Conservation (phyloP, 768 basidiomycete species). For the Solioccasus polychromus region DNA sequence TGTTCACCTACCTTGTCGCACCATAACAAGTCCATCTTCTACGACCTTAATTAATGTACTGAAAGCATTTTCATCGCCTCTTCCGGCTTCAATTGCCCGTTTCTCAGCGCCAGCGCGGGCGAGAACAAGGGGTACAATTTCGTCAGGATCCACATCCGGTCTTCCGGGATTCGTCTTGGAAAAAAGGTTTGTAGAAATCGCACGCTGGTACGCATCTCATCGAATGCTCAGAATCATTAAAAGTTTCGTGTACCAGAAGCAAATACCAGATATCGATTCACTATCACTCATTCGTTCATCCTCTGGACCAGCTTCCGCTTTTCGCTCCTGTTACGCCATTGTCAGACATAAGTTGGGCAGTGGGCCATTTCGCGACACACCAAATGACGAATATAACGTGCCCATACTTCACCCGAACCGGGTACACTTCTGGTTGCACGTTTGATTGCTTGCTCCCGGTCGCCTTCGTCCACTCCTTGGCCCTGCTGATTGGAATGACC, state of each 20-base stretch:
- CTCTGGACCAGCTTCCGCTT: constrained; percentile 7
- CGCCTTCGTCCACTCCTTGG: constrained; percentile 40
- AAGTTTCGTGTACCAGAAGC: neutral
- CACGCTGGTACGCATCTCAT: constrained; percentile 57
- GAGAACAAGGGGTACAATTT: constrained; percentile 59
- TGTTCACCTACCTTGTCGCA: constrained; percentile 49
- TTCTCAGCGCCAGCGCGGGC: constrained; percentile 66
- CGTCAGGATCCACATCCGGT: constrained; percentile 50
- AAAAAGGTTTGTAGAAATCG: constrained; percentile 53
- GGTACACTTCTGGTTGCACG: constrained; percentile 74
- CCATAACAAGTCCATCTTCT: constrained; percentile 60
- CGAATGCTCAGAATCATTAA: constrained; percentile 5
- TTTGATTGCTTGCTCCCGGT: constrained; percentile 42
- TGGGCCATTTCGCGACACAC: constrained; percentile 36
- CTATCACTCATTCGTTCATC: constrained; percentile 17
- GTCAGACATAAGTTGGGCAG: neutral
- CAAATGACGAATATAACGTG: constrained; percentile 69
- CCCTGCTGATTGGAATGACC: constrained; percentile 17
- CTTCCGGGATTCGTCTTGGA: constrained; percentile 27
- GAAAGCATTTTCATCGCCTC: constrained; percentile 50
- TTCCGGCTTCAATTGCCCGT: constrained; percentile 46
- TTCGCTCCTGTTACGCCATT: constrained; percentile 18
- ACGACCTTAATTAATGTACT: constrained; percentile 53
- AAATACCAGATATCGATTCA: constrained; percentile 28
- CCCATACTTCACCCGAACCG: constrained; percentile 74